These are phyloP conservation scores for Calycina herbarum DNA, from an alignment of 2,329 filamentous ascomycete species.

Conservation along the genomic window DNA sequence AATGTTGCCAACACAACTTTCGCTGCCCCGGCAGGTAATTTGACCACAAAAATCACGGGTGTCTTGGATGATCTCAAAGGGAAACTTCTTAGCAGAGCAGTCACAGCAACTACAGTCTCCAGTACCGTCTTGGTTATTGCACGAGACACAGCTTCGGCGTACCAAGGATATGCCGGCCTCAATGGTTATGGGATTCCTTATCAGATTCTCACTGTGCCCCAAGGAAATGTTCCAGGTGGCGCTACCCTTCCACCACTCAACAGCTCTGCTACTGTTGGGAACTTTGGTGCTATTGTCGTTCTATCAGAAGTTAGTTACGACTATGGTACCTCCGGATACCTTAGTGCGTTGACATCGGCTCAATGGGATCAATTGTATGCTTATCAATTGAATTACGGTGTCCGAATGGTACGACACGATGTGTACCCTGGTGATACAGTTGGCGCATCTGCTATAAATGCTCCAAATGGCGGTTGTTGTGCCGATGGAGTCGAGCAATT, in stretches of 20 bases:
- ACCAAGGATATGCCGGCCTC: conserved; percentile 52
- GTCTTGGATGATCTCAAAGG: neutral
- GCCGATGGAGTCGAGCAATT: conserved; percentile 48
- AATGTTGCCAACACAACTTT: neutral
- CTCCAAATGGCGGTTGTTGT: conserved; percentile 44
- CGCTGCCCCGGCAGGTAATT: neutral
- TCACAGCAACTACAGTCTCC: conserved; percentile 7
- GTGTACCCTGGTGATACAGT: conserved; percentile 54
- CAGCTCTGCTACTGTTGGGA: conserved; percentile 1
- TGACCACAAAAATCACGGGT: neutral
- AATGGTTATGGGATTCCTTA: conserved; percentile 62
- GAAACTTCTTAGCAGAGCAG: neutral
- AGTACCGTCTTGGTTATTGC: conserved; percentile 57
- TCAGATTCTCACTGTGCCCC: conserved; percentile 53
- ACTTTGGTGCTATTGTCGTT: conserved; percentile 44
- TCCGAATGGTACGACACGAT: conserved; percentile 61
- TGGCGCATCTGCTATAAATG: conserved; percentile 39
- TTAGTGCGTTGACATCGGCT: conserved; percentile 45
- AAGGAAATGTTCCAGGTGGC: conserved; percentile 40
- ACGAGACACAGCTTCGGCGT: conserved; percentile 47
- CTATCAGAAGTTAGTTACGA: conserved; percentile 37
- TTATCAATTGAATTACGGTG: conserved; percentile 59
- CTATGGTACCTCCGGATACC: conserved; percentile 42
- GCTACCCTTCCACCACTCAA: conserved; percentile 39
- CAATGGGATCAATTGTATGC: conserved; percentile 58